phyloP scores from a whole-genome alignment of 2,329 filamentous ascomycete genomes.

The Bipolaris bicolor region DNA sequence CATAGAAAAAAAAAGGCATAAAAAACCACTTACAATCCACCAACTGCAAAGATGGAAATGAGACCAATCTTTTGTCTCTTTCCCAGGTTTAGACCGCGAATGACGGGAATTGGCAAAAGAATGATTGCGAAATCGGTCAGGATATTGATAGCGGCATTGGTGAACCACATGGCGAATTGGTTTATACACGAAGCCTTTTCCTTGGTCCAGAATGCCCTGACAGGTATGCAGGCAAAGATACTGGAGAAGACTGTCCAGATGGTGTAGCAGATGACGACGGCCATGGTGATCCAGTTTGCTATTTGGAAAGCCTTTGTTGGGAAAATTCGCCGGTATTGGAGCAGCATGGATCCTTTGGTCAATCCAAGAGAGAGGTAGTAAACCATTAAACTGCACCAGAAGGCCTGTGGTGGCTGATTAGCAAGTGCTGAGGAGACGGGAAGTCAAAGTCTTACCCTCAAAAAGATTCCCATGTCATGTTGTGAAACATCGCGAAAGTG shows the following conservation, averaged over 20 bases:
- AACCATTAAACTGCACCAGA: conserved; percentile 42
- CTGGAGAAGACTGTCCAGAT: conserved; percentile 42
- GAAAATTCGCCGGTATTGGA: conserved; percentile 44
- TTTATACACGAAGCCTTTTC: conserved; percentile 40
- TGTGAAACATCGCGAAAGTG: conserved; percentile 25
- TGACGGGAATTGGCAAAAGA: conserved; percentile 44
- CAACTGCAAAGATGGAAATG: conserved; percentile 48
- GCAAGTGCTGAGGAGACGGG: not conserved
- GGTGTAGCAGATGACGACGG: conserved; percentile 34
- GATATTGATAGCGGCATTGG: conserved; percentile 38
- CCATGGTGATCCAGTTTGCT: conserved; percentile 31
- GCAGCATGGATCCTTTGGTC: conserved; percentile 43
- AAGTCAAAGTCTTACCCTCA: conserved; percentile 27
- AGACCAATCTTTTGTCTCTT: conserved; percentile 46
- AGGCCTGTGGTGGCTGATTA: conserved; percentile 27
- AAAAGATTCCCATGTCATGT: conserved; percentile 25
- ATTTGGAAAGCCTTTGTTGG: conserved; percentile 36
- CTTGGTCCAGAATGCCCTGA: conserved; percentile 44
- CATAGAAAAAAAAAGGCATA: no score
- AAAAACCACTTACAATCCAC: conserved; percentile 46
- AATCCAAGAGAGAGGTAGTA: conserved; percentile 44
- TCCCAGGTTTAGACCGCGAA: conserved; percentile 43
- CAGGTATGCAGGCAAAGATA: conserved; percentile 43
- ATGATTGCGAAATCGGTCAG: conserved; percentile 43
- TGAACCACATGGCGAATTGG: conserved; percentile 39